Conservation (phyloP, 78 protist species). For the Dictyostelium citrinum region DNA sequence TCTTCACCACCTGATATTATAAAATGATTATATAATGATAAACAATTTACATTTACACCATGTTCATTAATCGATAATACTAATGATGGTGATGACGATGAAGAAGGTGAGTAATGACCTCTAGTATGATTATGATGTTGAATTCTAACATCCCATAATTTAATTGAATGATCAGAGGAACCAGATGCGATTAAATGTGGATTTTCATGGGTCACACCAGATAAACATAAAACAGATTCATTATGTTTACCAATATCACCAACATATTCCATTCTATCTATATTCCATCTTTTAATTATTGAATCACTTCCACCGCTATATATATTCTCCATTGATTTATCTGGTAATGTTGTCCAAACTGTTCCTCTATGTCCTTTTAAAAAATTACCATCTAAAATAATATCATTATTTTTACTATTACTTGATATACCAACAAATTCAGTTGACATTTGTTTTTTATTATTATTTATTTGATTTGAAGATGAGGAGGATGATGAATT, state of each 20-base stretch:
- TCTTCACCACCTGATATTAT: conserved; percentile 12
- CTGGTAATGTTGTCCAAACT: conserved; percentile 20
- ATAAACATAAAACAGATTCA: conserved; percentile 9
- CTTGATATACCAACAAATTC: not conserved
- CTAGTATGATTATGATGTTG: not conserved
- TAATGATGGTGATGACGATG: not conserved
- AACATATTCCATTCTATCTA: not conserved
- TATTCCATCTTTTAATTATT: conserved; percentile 16
- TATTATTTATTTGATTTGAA: not conserved
- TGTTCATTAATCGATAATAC: not conserved
- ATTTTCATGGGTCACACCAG: not conserved
- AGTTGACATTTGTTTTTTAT: not conserved
- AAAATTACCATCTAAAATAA: not conserved
- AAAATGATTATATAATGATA: not conserved
- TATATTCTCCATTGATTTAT: not conserved
- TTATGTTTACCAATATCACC: conserved; percentile 33
- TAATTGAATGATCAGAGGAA: conserved; percentile 23
- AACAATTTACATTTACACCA: not conserved
- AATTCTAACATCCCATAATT: conserved; percentile 36
- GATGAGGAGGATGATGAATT: not conserved
- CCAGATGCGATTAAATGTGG: conserved; percentile 18
- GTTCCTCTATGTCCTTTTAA: conserved; percentile 34
- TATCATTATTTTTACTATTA: not conserved
- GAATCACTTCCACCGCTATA: conserved; percentile 37
- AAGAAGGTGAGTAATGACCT: not conserved